A percentile compares a stretch with the other conserved stretches of the same genome.
Conservation (phyloP, 371 early-diverging fungal species). For the Lichtheimia hyalospora region DNA sequence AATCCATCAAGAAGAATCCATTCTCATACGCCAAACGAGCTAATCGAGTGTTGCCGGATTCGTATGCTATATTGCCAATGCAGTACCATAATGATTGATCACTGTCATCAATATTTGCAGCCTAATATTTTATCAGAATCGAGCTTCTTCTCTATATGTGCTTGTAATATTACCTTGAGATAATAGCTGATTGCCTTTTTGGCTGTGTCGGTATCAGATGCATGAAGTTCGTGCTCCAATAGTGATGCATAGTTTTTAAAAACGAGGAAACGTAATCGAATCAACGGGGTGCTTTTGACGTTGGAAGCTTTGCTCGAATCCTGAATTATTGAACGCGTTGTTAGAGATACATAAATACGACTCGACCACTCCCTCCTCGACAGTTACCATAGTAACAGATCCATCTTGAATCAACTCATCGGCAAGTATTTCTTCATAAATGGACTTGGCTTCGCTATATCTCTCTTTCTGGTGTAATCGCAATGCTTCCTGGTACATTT, state of each 20-base stretch:
- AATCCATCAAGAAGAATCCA: slow-evolving; percentile 29
- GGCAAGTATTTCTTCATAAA: slow-evolving; percentile 46
- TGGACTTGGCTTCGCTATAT: slow-evolving; percentile 33
- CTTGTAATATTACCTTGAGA: slow-evolving; percentile 38
- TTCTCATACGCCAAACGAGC: slow-evolving; percentile 54
- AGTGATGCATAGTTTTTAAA: slow-evolving; percentile 63
- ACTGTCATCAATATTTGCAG: slow-evolving; percentile 53
- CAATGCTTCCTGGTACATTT: slow-evolving; percentile 49
- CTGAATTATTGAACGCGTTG: neutral
- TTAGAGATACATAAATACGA: no score
- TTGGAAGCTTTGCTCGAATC: slow-evolving; percentile 4
- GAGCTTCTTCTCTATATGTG: neutral
- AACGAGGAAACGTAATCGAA: slow-evolving; percentile 53
- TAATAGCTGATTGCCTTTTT: slow-evolving; percentile 50
- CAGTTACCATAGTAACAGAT: slow-evolving; percentile 28
- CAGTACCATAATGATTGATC: slow-evolving; percentile 59
- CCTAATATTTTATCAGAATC: slow-evolving; percentile 27
- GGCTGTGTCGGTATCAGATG: slow-evolving; percentile 14
- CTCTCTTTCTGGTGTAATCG: slow-evolving; percentile 49
- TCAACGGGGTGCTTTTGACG: slow-evolving; percentile 27
- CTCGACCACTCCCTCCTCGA: no score
- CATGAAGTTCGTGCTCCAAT: slow-evolving; percentile 42
- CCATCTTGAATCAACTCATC: slow-evolving; percentile 45
- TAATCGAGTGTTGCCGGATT: slow-evolving; percentile 35
- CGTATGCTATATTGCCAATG: slow-evolving; percentile 46